A percentile compares a stretch with the other conserved stretches of the same genome.
These are phyloP conservation scores for Incumbomyces lentus DNA, from an alignment of 2,329 filamentous ascomycete species.

Conservation along the genomic window DNA sequence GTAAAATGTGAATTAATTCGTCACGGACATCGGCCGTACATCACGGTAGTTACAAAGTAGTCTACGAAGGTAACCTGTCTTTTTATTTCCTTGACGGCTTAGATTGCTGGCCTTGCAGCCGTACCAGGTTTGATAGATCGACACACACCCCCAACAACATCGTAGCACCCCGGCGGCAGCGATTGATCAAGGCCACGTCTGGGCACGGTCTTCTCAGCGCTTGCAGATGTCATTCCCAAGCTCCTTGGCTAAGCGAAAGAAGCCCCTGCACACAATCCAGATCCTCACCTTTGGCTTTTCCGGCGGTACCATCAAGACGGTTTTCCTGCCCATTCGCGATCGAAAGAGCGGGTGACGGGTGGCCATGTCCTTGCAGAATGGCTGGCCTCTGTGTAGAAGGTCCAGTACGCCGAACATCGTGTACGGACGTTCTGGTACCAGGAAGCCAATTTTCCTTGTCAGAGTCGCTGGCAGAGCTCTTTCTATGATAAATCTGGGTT, in stretches of 20 bases:
- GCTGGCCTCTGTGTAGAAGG: constrained; percentile 28
- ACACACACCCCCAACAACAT: no score
- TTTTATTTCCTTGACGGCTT: no score
- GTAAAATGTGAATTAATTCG: no score
- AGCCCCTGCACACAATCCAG: constrained; percentile 85
- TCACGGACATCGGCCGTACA: no score
- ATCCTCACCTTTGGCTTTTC: constrained; percentile 58
- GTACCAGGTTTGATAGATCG: no score
- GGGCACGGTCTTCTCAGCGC: no score
- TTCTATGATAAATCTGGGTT: constrained; percentile 30
- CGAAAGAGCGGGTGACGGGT: constrained; percentile 6
- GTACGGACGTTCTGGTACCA: constrained; percentile 34
- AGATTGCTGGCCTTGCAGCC: no score
- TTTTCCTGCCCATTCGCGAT: constrained; percentile 15
- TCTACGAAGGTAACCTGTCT: no score
- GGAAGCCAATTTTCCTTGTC: constrained; percentile 89
- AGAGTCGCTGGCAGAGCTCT: constrained; percentile 55
- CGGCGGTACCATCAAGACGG: constrained; percentile 29
- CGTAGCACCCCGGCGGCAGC: no score
- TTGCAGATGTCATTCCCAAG: constrained; percentile 67
- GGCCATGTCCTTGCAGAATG: constrained; percentile 38
- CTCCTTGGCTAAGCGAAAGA: constrained; percentile 80
- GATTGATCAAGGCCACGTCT: no score
- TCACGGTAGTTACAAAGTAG: no score
- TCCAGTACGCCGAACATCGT: constrained; percentile 44